Evolutionary conservation across 768 basidiomycete genomes (phyloP), one percentile per base, ranked within the genome.

Genomic region (Pulveroboletus sp.): DNA sequence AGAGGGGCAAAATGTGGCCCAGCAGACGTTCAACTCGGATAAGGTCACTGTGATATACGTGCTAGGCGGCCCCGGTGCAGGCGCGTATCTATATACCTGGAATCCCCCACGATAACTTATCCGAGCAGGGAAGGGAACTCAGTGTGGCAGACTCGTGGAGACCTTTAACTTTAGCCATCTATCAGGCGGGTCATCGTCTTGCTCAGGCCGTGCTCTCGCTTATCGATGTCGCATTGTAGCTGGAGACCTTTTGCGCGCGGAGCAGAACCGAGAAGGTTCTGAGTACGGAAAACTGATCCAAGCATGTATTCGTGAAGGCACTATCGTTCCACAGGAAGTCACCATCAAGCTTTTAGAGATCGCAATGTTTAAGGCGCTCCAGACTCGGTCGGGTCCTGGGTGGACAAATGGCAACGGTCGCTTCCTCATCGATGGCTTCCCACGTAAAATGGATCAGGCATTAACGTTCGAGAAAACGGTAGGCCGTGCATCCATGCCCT

Each of bases 381-480:
- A 77, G 61, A 59, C 59, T 17, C 67, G 64, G 41, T 48, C 69
- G 0, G 72, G 74, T 11, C 71, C 75, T 7, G 83, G 80, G 19
- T 94, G 91, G 92, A 67, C 66, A 9, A 71, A 79, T 27, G 90
- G 86, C 21, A 73, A 70, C 44, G 91, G 90, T 29, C 83, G 92
- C 39, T 99, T 98, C 76, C 76, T 98, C 59, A 85, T 99, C 53
- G 95, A 99, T 55, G 97, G 95, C 2, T 98, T 98, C 71, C 97
- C 95, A 46, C 81, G 95, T 52, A 94, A 98, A 76, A 94, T 98
- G 93, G 97, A 99, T 66, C 97, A 99, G 70, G 95, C 94, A 0
- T 51, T 85, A 61, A 84, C 84, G 65, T 99, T 97, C 63, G 95
- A 98, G 61, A 75, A 88, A 57, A 76, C 83, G 40, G 95, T 93